These are phyloP conservation scores for Ceratobasidium sp. DNA, from an alignment of 1,284 basidiomycete genomes.

Conservation along the genomic window DNA sequence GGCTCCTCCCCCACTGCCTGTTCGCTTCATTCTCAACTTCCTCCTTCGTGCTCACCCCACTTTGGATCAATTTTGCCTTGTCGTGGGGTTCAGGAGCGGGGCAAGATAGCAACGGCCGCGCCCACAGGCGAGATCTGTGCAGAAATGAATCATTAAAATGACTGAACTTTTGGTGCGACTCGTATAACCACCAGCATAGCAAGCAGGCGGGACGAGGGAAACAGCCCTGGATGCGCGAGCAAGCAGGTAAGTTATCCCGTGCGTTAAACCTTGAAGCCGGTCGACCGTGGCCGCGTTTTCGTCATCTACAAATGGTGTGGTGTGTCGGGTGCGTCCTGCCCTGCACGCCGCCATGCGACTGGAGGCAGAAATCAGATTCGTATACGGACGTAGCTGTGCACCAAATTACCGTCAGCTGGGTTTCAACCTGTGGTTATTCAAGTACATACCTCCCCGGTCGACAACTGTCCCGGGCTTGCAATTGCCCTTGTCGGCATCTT, in stretches of 20 bases:
- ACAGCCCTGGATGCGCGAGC: constrained; percentile 83
- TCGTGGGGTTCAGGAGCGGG: constrained; percentile 69
- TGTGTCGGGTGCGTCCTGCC: constrained; percentile 74
- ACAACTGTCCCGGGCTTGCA: constrained; percentile 79
- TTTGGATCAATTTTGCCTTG: constrained; percentile 55
- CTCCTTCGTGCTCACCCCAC: constrained; percentile 59
- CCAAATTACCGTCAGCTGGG: constrained; percentile 10
- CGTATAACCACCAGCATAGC: neutral
- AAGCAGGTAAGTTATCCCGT: constrained; percentile 77
- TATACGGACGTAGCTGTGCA: constrained; percentile 69
- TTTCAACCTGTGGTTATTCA: neutral
- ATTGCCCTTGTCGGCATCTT: constrained; percentile 72
- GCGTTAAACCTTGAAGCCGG: constrained; percentile 66
- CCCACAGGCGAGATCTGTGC: too few species aligned
- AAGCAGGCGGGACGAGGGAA: constrained; percentile 71
- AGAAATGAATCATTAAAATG: too few species aligned
- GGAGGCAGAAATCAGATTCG: constrained; percentile 81
- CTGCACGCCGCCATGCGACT: constrained; percentile 75
- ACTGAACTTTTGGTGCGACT: too few species aligned
- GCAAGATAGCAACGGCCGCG: constrained; percentile 62
- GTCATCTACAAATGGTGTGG: constrained; percentile 79
- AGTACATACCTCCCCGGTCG: constrained; percentile 63
- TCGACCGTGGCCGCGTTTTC: constrained; percentile 75
- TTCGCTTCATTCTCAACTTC: constrained; percentile 65
- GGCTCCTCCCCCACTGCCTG: constrained; percentile 67